phyloP scores from a whole-genome alignment of 2,329 filamentous ascomycete species.

The Epichloe gansuensis region DNA sequence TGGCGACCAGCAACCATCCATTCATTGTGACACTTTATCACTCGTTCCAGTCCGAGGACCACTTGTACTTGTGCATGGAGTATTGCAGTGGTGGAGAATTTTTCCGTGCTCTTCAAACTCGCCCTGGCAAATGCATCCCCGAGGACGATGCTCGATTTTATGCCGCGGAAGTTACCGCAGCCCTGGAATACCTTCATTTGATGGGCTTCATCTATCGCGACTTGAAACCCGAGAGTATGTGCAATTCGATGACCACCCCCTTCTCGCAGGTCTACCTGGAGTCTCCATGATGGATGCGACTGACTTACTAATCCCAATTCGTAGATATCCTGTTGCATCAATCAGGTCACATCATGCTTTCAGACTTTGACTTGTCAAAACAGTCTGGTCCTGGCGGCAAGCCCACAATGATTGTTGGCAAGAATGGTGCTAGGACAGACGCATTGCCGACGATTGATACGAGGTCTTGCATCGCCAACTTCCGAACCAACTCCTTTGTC shows the following conservation, averaged over 20 bases:
- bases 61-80: constrained; percentile 99
- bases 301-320: neutral
- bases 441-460: constrained; percentile 95
- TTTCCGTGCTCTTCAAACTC: constrained; percentile 89
- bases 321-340: constrained; percentile 92
- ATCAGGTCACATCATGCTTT: constrained; percentile 99
- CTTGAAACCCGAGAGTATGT: constrained; percentile 89
- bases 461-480: constrained; percentile 95
- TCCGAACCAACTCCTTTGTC: constrained; percentile 96
- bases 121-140: constrained; percentile 91
- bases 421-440: constrained; percentile 73
- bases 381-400: constrained; percentile 93
- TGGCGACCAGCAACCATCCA: constrained; percentile 95
- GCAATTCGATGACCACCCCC: too few species aligned
- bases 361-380: constrained; percentile 96
- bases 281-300: too few species aligned
- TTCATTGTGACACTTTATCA: constrained; percentile 99
- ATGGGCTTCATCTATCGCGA: constrained; percentile 99
- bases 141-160: constrained; percentile 97
- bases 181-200: constrained; percentile 88
- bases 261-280: neutral
- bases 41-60: constrained; percentile 97
- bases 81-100: constrained; percentile 99
- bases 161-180: constrained; percentile 91
- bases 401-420: constrained; percentile 93